A percentile compares a stretch with the other conserved stretches of the same genome.
Evolutionary conservation across 768 basidiomycete genomes (phyloP).

Genomic region (Termitomyces titanicus): DNA sequence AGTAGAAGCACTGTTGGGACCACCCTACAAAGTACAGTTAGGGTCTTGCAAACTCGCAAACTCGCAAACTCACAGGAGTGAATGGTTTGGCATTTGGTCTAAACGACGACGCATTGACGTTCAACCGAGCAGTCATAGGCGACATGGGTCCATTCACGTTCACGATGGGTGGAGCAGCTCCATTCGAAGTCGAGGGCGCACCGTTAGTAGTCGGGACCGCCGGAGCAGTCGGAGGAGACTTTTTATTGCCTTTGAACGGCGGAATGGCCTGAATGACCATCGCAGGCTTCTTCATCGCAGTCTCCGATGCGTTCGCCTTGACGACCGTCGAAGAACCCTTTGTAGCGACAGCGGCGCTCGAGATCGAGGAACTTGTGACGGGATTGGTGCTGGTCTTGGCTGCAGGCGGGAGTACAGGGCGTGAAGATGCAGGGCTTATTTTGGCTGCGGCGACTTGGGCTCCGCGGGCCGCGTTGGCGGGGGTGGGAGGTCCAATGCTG

Average conservation of each 20-base stretch:
- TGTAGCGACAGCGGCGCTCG: constrained; percentile 18
- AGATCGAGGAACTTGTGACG: constrained; percentile 18
- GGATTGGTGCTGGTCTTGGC: constrained; percentile 24
- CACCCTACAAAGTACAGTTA: constrained; percentile 32
- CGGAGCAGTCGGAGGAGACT: constrained; percentile 27
- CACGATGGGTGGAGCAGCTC: constrained; percentile 13
- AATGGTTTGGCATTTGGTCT: constrained; percentile 84
- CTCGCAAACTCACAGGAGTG: constrained; percentile 51
- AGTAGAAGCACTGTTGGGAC: constrained; percentile 38
- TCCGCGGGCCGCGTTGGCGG: constrained; percentile 46
- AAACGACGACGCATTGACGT: constrained; percentile 89
- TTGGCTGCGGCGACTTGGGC: constrained; percentile 34
- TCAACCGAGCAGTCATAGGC: constrained; percentile 64
- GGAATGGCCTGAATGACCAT: constrained; percentile 93
- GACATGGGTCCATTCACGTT: constrained; percentile 36
- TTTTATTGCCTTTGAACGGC: constrained; percentile 77
- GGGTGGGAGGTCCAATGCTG: constrained; percentile 59
- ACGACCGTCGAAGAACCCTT: constrained; percentile 24
- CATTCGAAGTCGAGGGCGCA: constrained; percentile 20
- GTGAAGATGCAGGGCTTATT: constrained; percentile 21
- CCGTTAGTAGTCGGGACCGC: constrained; percentile 27
- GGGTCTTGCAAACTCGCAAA: constrained; percentile 17
- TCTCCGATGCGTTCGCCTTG: constrained; percentile 27
- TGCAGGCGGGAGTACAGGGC: constrained; percentile 16
- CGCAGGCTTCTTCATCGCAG: constrained; percentile 38